A percentile compares a stretch with the other conserved stretches of the same genome.
Evolutionary conservation across 2,329 filamentous ascomycete genomes (phyloP).

Genomic region (Pseudogymnoascus sp.): DNA sequence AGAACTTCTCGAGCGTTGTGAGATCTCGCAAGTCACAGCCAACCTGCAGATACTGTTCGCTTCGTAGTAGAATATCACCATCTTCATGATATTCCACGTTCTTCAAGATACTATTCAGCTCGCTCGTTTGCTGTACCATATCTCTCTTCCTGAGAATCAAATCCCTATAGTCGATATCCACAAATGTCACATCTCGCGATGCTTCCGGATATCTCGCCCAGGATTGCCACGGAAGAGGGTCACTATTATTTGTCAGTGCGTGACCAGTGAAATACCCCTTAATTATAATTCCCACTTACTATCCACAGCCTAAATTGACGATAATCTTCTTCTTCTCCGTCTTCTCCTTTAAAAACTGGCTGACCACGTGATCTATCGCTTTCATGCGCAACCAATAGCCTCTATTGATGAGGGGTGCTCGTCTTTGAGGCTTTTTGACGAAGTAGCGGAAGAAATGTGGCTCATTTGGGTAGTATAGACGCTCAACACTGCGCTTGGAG

Average conservation of each 20-base stretch:
- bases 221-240: conserved; percentile 81
- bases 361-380: conserved; percentile 69
- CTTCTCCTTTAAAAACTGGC: conserved; percentile 60
- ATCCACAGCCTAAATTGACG: conserved; percentile 83
- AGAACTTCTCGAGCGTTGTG: conserved; percentile 49
- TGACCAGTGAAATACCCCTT: neutral
- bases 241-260: conserved; percentile 44
- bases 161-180: conserved; percentile 82
- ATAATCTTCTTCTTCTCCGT: conserved; percentile 60
- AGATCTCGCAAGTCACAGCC: conserved; percentile 76
- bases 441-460: conserved; percentile 85
- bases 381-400: conserved; percentile 84
- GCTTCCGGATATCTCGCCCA: conserved; percentile 58
- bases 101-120: conserved; percentile 49
- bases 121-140: conserved; percentile 57
- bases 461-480: conserved; percentile 70
- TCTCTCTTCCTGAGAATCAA: conserved; percentile 69
- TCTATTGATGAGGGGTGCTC: conserved; percentile 84
- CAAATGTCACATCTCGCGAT: conserved; percentile 58
- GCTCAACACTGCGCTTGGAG: conserved; percentile 89
- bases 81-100: conserved; percentile 38
- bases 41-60: conserved; percentile 68
- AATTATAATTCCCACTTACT: conserved; percentile 52
- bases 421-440: conserved; percentile 73
- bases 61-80: conserved; percentile 52